Percentiles rank a stretch among this genome's conserved stretches.
These are phyloP conservation scores for Beta corolliflora DNA, from an alignment of 179 eudicot genomes.

Conservation along the genomic window DNA sequence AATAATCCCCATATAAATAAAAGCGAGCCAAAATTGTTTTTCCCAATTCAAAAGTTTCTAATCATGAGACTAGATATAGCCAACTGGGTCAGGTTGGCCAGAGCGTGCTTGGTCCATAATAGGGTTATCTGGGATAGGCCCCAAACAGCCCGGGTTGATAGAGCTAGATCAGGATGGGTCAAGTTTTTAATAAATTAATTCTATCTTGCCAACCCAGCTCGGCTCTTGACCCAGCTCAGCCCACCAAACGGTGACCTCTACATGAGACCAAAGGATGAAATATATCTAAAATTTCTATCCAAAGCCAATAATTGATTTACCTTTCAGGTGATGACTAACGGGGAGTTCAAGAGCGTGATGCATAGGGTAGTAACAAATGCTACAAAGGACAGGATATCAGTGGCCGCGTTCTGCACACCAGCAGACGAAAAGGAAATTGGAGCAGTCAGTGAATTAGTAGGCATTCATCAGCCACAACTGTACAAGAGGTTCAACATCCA, in stretches of 20 bases:
- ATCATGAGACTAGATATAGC: too few relatives aligned
- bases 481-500: constrained; percentile 44
- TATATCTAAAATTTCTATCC: neutral
- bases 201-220: too few relatives aligned
- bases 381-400: constrained; percentile 50
- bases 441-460: constrained; percentile 45
- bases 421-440: constrained; percentile 42
- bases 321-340: constrained; percentile 62
- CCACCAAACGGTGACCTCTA: neutral
- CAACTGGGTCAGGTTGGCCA: too few relatives aligned
- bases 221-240: too few relatives aligned
- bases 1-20: too few relatives aligned
- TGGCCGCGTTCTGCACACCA: constrained; percentile 54
- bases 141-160: too few relatives aligned
- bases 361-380: constrained; percentile 62
- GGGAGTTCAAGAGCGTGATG: constrained; percentile 55
- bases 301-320: neutral
- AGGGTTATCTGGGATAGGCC: too few relatives aligned
- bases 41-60: too few relatives aligned
- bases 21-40: too few relatives aligned
- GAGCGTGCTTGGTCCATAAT: too few relatives aligned
- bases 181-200: too few relatives aligned
- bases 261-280: neutral
- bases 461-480: constrained; percentile 36
- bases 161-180: too few relatives aligned